A percentile compares a stretch with the other conserved stretches of the same genome.
Evolutionary conservation across 495 filamentous ascomycete species (phyloP).

Genomic region (Aspergillus nidulans): DNA sequence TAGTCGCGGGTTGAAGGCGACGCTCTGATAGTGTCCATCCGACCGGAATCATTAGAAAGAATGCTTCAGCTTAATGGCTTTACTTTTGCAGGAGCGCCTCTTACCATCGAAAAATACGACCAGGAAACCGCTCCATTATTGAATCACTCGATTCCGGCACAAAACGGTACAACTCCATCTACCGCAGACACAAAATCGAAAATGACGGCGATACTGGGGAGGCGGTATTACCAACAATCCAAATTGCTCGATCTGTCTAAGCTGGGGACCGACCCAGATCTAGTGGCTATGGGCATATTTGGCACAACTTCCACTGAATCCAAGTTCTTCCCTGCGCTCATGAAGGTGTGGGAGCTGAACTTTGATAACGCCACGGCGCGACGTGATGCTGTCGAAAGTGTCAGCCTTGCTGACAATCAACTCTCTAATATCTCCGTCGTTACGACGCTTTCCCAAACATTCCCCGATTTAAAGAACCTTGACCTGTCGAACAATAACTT

Average conservation of each 20-base stretch:
- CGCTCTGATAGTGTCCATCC: constrained; percentile 61
- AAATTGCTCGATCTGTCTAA: constrained; percentile 79
- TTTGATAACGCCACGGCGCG: constrained; percentile 64
- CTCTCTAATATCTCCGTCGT: constrained; percentile 66
- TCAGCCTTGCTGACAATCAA: constrained; percentile 73
- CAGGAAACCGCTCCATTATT: constrained; percentile 20
- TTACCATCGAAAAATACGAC: constrained; percentile 48
- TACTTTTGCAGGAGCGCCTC: constrained; percentile 56
- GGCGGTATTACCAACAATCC: constrained; percentile 61
- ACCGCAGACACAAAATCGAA: constrained; percentile 43
- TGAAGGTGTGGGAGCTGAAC: constrained; percentile 70
- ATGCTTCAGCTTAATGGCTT: constrained; percentile 61
- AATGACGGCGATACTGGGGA: constrained; percentile 57
- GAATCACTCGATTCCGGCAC: constrained; percentile 21
- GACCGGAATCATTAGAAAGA: constrained; percentile 54
- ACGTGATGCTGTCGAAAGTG: constrained; percentile 66
- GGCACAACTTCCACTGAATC: constrained; percentile 61
- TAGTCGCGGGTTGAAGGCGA: constrained; percentile 71
- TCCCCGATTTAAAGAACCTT: constrained; percentile 78
- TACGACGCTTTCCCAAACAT: constrained; percentile 63
- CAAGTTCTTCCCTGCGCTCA: constrained; percentile 86
- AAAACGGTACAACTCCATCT: constrained; percentile 26
- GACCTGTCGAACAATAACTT: constrained; percentile 81
- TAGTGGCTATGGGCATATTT: constrained; percentile 72
- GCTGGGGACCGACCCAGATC: constrained; percentile 61